A percentile compares a stretch with the other conserved stretches of the same genome.
These are phyloP conservation scores for Calcarisporium arbuscula DNA, from an alignment of 2,329 filamentous ascomycete genomes.

Conservation along the genomic window DNA sequence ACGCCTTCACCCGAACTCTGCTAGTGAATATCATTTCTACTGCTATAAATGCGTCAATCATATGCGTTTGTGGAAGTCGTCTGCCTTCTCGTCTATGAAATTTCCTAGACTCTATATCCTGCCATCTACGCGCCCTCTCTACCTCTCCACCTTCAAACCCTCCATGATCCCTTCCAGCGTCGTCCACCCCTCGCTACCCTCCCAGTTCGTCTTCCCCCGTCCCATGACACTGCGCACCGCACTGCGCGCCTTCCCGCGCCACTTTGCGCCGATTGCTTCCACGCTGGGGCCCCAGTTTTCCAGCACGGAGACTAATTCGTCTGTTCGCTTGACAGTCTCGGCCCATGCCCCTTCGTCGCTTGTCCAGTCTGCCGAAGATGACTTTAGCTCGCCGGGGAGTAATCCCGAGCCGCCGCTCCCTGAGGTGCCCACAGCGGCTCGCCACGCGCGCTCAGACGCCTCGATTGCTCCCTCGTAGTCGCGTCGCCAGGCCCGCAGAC, in stretches of 20 bases:
- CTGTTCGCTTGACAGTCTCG: slow-evolving; percentile 68
- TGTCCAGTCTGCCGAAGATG: slow-evolving; percentile 26
- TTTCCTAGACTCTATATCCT: no score
- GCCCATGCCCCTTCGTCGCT: slow-evolving; percentile 61
- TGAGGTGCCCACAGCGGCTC: slow-evolving; percentile 55
- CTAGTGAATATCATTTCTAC: no score
- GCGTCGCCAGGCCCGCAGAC: slow-evolving; percentile 65
- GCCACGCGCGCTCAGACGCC: slow-evolving; percentile 85
- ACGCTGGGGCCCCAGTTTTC: slow-evolving; percentile 67
- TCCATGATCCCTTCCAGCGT: slow-evolving; percentile 51
- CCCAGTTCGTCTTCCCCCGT: slow-evolving; percentile 75
- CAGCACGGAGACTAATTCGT: slow-evolving; percentile 75
- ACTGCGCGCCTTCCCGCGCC: slow-evolving; percentile 83
- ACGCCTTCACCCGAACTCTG: no score
- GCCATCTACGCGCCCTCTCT: no score
- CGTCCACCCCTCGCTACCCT: slow-evolving; percentile 65
- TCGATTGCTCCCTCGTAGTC: slow-evolving; percentile 69
- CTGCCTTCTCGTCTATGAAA: no score
- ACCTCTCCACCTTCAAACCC: slow-evolving; percentile 42
- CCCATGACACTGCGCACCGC: slow-evolving; percentile 79
- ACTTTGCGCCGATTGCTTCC: slow-evolving; percentile 66
- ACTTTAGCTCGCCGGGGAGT: slow-evolving; percentile 28
- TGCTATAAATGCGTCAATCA: no score
- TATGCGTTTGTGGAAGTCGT: no score
- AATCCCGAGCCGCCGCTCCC: slow-evolving; percentile 35